A percentile compares a stretch with the other conserved stretches of the same genome.
These are phyloP conservation scores for Boletus sp. DNA, from an alignment of 768 basidiomycete species.

Conservation along the genomic window DNA sequence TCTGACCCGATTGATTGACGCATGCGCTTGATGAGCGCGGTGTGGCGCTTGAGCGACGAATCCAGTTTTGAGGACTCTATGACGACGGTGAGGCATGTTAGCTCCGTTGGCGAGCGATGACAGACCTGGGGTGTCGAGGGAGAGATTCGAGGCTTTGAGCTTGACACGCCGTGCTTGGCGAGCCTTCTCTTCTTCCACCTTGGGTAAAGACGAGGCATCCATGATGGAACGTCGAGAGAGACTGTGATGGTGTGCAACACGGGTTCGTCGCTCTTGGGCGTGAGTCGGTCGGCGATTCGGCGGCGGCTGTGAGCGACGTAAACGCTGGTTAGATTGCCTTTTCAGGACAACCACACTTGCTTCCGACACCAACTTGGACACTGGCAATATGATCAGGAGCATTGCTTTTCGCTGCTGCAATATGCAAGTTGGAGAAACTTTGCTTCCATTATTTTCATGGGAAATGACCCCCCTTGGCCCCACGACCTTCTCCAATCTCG, in stretches of 20 bases:
- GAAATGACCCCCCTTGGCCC: too few relatives aligned
- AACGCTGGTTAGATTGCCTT: constrained; percentile 7
- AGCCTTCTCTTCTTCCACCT: constrained; percentile 48
- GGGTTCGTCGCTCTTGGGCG: background rate
- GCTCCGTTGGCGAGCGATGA: constrained; percentile 2
- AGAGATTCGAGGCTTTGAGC: constrained; percentile 57
- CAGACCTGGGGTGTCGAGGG: constrained; percentile 49
- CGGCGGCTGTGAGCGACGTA: background rate
- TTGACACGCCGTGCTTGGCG: constrained; percentile 57
- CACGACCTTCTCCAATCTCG: background rate
- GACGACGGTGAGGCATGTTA: constrained; percentile 5
- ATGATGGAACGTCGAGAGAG: constrained; percentile 9
- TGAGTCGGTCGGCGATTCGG: constrained; percentile 10
- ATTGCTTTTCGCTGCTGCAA: too few relatives aligned
- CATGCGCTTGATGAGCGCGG: constrained; percentile 91
- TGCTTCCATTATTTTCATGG: too few relatives aligned
- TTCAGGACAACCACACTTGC: constrained; percentile 3
- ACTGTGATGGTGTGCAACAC: background rate
- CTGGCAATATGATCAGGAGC: too few relatives aligned
- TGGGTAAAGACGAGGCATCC: constrained; percentile 29
- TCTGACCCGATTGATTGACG: constrained; percentile 81
- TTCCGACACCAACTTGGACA: too few relatives aligned
- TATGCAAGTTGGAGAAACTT: too few relatives aligned
- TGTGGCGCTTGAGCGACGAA: constrained; percentile 94
- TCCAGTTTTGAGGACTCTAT: constrained; percentile 78